phyloP scores from a whole-genome alignment of 139 green algal species.

The Spirogloea muscicola region DNA sequence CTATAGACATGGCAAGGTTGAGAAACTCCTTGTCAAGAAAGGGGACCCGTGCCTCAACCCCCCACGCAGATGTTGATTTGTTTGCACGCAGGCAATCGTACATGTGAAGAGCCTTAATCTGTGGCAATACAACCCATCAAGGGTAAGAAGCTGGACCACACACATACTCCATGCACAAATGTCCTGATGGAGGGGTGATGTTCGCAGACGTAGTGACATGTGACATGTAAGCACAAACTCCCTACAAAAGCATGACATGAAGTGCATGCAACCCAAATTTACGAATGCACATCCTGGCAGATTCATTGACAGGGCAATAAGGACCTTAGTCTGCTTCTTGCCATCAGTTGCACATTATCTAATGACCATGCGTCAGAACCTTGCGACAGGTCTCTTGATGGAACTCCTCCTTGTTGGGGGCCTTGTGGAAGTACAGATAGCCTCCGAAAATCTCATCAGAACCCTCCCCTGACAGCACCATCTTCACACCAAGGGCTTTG shows the following conservation, averaged over 20 bases:
- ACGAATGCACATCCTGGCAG: not conserved
- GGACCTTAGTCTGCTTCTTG: constrained; percentile 73
- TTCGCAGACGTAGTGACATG: no score
- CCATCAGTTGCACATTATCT: constrained; percentile 95
- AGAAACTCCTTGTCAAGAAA: constrained; percentile 94
- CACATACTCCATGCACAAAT: no score
- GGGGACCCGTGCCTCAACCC: constrained; percentile 88
- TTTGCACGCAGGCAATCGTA: constrained; percentile 92
- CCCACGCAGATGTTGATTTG: constrained; percentile 88
- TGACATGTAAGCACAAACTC: no score
- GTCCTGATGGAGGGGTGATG: no score
- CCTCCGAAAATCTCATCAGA: constrained; percentile 93
- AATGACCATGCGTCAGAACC: not conserved
- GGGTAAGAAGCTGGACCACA: no score
- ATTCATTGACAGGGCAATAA: not conserved
- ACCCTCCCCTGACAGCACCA: constrained; percentile 94
- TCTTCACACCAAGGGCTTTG: constrained; percentile 90
- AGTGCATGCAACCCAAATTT: no score
- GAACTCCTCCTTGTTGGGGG: constrained; percentile 59
- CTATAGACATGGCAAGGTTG: constrained; percentile 82
- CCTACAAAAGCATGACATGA: no score
- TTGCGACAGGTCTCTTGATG: constrained; percentile 31
- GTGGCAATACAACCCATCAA: no score
- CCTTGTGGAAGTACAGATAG: constrained; percentile 82
- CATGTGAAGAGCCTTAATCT: constrained; percentile 85